Evolutionary conservation across 129 eudicot species (phyloP), one percentile per base, ranked within the genome.

Genomic region (Chrysanthemum lavandulifolium): DNA sequence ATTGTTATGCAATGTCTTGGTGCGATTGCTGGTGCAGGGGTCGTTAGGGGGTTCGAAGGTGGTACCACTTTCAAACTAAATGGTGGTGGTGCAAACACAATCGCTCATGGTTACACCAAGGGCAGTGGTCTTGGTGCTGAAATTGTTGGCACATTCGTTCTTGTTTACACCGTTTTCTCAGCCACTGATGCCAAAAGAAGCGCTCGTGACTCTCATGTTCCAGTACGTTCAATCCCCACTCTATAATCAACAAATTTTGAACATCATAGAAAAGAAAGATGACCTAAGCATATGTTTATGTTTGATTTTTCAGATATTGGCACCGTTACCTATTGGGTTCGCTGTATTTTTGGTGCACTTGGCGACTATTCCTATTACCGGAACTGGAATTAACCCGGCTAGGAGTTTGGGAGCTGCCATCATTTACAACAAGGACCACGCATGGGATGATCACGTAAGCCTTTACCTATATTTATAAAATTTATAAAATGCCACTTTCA

Each of bases 1-100:
- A 90, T 90, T 73, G 82, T 87, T 75, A 90, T 90, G 97, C 97
- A 90, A 59, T 90, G 96, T 40, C 82, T 90, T 51, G 96, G 96
- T 10, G 96, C 96, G 1, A 88, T 88, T n/a, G 87, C 91, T 14
- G 97, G 97, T 15, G 95, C 91, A 7, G 91, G 88, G 14, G 86
- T 88, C 6, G 91, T 88, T 36, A 83, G 85, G 56, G 95, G 88
- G 14, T 86, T 86, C 76, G 86, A 85, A 68, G 80, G 79, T 0
- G 77, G 82, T 45, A 61, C 66, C 29, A 80, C 68, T 1, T 89
- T 71, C 76, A 69, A 27, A 73, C 61, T 77, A 27, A 55, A 40
- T 29, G 96, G 96, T 29, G 96, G 96, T 55, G 96, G 91, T 1
- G 96, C 96, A 25, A 89, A 86, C 66, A 80, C 73, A 4, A 85